Percentiles rank a stretch among this genome's conserved stretches.
Evolutionary conservation across 2,329 filamentous ascomycete species (phyloP).

Genomic region (Didymella exigua): DNA sequence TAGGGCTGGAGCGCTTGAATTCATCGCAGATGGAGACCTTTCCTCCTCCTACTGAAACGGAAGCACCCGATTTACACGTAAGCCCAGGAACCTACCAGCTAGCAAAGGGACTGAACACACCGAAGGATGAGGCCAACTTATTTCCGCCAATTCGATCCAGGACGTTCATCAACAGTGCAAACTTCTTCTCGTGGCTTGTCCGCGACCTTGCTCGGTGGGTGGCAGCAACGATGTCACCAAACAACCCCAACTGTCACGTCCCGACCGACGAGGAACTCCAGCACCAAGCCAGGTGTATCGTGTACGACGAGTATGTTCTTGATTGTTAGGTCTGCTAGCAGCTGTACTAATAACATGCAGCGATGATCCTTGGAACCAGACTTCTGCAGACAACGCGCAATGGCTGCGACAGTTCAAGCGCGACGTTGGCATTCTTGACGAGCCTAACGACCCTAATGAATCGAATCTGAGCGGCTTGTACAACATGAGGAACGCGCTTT

Average conservation of each 20-base stretch:
- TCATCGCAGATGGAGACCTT: neutral
- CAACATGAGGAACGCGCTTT: neutral
- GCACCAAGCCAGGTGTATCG: slow-evolving; percentile 40
- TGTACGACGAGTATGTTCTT: slow-evolving; percentile 30
- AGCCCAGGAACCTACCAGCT: slow-evolving; percentile 4
- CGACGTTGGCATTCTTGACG: slow-evolving; percentile 22
- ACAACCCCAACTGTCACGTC: slow-evolving; percentile 28
- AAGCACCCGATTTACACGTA: slow-evolving; percentile 8
- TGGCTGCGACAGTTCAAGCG: slow-evolving; percentile 42
- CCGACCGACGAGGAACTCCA: slow-evolving; percentile 43
- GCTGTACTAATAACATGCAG: slow-evolving; percentile 1
- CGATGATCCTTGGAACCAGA: slow-evolving; percentile 48
- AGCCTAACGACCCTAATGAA: slow-evolving; percentile 2
- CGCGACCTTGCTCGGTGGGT: slow-evolving; percentile 32
- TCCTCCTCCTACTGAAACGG: neutral
- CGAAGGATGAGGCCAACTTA: neutral
- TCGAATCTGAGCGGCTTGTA: slow-evolving; percentile 7
- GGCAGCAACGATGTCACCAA: slow-evolving; percentile 30
- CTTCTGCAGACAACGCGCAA: slow-evolving; percentile 41
- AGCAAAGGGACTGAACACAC: neutral
- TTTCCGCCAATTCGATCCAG: slow-evolving; percentile 10
- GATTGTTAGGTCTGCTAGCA: neutral
- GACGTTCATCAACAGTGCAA: slow-evolving; percentile 15
- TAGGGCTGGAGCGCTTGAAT: neutral
- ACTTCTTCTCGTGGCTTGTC: slow-evolving; percentile 25